A percentile compares a stretch with the other conserved stretches of the same genome.
These are phyloP conservation scores for Withania somnifera DNA, from an alignment of 305 asterid species.

Conservation along the genomic window DNA sequence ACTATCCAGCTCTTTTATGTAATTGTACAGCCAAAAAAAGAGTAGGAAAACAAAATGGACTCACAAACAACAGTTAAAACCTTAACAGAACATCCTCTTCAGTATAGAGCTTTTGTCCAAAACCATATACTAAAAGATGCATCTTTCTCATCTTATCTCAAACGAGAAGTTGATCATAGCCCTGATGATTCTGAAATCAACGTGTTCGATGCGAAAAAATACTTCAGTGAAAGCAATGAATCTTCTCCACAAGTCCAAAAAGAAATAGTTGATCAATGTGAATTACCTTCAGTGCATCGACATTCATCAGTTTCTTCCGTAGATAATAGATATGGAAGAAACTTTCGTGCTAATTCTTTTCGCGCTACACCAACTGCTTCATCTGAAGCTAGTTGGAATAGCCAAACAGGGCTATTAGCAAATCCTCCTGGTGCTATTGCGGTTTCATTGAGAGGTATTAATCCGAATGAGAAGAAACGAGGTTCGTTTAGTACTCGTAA, in stretches of 20 bases:
- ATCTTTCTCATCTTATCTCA: constrained; percentile 44
- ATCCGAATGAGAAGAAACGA: constrained; percentile 13
- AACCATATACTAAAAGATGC: constrained; percentile 15
- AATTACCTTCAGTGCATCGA: constrained; percentile 11
- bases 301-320: constrained; percentile 43
- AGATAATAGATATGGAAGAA: constrained; percentile 39
- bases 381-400: constrained; percentile 78
- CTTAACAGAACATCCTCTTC: constrained; percentile 33
- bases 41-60: constrained; percentile 16
- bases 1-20: not conserved
- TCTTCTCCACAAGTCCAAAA: constrained; percentile 3
- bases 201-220: constrained; percentile 73
- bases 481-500: constrained; percentile 18
- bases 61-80: constrained; percentile 27
- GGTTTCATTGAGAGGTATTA: constrained; percentile 28
- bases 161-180: constrained; percentile 8
- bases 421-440: constrained; percentile 44
- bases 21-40: not conserved
- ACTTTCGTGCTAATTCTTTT: constrained; percentile 35
- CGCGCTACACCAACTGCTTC: constrained; percentile 70
- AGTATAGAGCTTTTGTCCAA: constrained; percentile 18
- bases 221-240: constrained; percentile 40
- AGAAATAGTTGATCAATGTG: not conserved
- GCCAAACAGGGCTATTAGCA: constrained; percentile 52
- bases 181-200: constrained; percentile 48